phyloP scores from a whole-genome alignment of 768 basidiomycete genomes.

The Termitomyces sp. region DNA sequence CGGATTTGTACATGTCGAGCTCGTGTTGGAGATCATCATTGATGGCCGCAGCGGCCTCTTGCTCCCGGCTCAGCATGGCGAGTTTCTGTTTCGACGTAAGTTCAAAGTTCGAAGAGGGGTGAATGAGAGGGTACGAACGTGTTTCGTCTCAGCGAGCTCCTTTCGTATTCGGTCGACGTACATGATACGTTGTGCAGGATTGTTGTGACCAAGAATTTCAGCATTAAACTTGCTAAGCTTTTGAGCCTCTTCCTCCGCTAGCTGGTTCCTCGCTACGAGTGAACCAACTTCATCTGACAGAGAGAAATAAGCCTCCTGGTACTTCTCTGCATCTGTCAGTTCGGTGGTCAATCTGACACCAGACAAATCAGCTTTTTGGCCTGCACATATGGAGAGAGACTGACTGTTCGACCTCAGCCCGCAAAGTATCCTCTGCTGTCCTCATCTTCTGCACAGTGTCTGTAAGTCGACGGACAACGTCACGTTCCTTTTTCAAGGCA shows the following conservation, averaged over 20 bases:
- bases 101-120: background rate
- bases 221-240: slow-evolving; percentile 80
- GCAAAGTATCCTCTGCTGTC: slow-evolving; percentile 65
- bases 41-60: slow-evolving; percentile 38
- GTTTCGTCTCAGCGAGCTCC: slow-evolving; percentile 78
- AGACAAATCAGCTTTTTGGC: background rate
- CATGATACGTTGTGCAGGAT: slow-evolving; percentile 81
- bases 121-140: slow-evolving; percentile 44
- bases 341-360: slow-evolving; percentile 40
- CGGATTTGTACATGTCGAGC: slow-evolving; percentile 59
- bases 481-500: slow-evolving; percentile 42
- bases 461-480: slow-evolving; percentile 44
- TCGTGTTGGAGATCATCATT: slow-evolving; percentile 51
- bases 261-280: slow-evolving; percentile 64
- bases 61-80: slow-evolving; percentile 41
- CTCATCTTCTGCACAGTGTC: slow-evolving; percentile 50
- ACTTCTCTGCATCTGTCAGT: slow-evolving; percentile 56
- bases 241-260: slow-evolving; percentile 78
- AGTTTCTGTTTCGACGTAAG: slow-evolving; percentile 37
- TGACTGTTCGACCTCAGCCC: slow-evolving; percentile 66
- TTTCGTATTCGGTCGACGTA: slow-evolving; percentile 82
- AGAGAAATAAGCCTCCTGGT: slow-evolving; percentile 67
- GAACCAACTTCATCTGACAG: slow-evolving; percentile 61
- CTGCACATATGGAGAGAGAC: slow-evolving; percentile 20
- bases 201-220: slow-evolving; percentile 79